These are phyloP conservation scores for Candida multigemmis DNA, from an alignment of 805 yeast species.

Conservation along the genomic window DNA sequence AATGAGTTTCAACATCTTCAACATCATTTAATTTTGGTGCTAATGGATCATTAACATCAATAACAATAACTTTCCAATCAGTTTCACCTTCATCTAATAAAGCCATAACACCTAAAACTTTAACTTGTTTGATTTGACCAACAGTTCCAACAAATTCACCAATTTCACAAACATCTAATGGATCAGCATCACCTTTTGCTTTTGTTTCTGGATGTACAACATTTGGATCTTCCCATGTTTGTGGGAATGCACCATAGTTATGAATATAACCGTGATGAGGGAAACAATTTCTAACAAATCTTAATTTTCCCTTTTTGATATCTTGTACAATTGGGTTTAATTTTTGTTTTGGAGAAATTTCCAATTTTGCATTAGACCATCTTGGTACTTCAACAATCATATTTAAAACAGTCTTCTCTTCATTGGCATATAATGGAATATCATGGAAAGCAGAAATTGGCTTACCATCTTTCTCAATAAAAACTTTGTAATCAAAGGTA, in stretches of 20 bases:
- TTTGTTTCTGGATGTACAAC: constrained; percentile 53
- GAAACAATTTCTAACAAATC: constrained; percentile 96
- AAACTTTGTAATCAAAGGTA: constrained; percentile 90
- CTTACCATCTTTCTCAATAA: constrained; percentile 86
- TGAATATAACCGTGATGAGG: constrained; percentile 98
- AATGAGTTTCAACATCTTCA: constrained; percentile 53
- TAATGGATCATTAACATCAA: constrained; percentile 58
- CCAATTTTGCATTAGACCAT: constrained; percentile 97
- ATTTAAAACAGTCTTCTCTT: constrained; percentile 68
- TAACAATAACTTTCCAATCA: constrained; percentile 85
- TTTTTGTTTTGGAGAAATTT: constrained; percentile 74
- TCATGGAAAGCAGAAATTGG: constrained; percentile 91
- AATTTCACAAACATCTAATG: constrained; percentile 60
- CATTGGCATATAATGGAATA: constrained; percentile 75
- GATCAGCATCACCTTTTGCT: constrained; percentile 83
- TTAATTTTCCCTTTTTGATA: constrained; percentile 91
- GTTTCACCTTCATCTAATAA: constrained; percentile 90
- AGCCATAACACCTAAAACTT: constrained; percentile 70
- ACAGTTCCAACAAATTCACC: constrained; percentile 38
- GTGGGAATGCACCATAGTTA: constrained; percentile 98
- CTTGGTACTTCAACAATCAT: constrained; percentile 97
- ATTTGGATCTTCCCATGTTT: constrained; percentile 77
- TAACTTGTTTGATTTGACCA: constrained; percentile 52
- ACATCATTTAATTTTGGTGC: constrained; percentile 52
- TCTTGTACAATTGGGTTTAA: constrained; percentile 96